Evolutionary conservation across 352 stramenopile genomes (phyloP), one percentile per base, ranked within the genome.

Genomic region (Pythium folliculosum): DNA sequence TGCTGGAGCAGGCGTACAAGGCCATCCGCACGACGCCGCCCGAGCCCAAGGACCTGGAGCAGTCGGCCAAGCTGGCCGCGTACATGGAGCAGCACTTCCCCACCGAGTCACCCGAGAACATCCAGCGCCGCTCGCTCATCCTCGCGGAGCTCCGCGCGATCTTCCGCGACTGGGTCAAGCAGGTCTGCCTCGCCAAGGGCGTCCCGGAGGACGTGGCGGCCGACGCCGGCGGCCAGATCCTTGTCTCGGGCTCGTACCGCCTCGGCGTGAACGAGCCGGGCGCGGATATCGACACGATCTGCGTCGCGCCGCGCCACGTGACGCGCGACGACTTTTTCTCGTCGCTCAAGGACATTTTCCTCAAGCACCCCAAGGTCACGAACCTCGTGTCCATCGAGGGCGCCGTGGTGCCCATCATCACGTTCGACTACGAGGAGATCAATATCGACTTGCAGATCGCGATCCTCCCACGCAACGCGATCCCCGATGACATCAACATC

Each of bases 401-500:
- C 51, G 95, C 96, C 1, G 88, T 97, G 19, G 97, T 99, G 59
- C 97, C 97, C 3, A 98, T 99, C 70, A 87, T 99, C 51, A 99
- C 97, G 17, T 99, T 99, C 71, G 97, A 99, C 81, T 99, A 98
- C 71, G 94, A 99, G 70, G 96, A 98, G 57, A 97, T 99, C 70
- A 99, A 99, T 70, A 99, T 99, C 67, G 97, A 99, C 86, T 77
- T 99, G 21, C 87, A 99, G 56, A 99, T 99, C 75, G 97, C 96
- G 14, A 92, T 97, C 45, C 69, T 99, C 19, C 96, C 96, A 53
- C 77, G 91, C 55, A 95, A 95, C 45, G 88, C 84, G 23, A 96
- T 99, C 47, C 87, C 91, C 6, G 82, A 96, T 49, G 82, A 96
- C 66, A 57, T 97, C 21, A 96, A 97, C 73, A 96, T 98, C 21